Evolutionary conservation across 192 early-diverging fungal genomes (phyloP), one percentile per base, ranked within the genome.

Genomic region (Linnemannia exigua): DNA sequence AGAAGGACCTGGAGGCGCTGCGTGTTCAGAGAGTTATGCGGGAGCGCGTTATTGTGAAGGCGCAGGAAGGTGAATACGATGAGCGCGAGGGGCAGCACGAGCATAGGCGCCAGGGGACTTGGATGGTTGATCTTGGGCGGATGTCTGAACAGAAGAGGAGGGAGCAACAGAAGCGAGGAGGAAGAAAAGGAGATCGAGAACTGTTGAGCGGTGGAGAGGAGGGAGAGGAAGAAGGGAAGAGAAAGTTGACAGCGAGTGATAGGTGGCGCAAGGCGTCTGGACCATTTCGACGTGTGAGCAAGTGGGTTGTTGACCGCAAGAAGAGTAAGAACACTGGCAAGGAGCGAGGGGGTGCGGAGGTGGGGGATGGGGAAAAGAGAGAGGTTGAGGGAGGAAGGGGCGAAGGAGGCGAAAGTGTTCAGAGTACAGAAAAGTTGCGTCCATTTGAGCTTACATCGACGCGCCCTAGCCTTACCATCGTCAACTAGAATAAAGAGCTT

Each of bases 221-320:
- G 28, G 58, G 31, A 9, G 52, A 25, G 52, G 52, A 54, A 9
- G 50, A 19, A 20, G 52, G 5, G 1, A 63, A 31, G 0, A 63
- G 31, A 31, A 12, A 1, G 2, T 31, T 0, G 1, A 28, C 28
- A 1, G 28, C 14, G 25, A 33, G 28, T 22, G 58, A 63, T 31
- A 63, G 28, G 28, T 63, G 58, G 58, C 58, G 31, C 28, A 63
- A 31, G 28, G 58, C 58, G 15, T 63, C 58, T 31, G 28, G 58
- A 14, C 58, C 58, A 2, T 63, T 63, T 25, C 58, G 58, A 63
- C 28, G 28, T 63, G 58, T 63, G 28, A n/a, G 58, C 28, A 63
- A 63, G 28, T 63, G 58, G 58, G 58, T 63, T 63, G 58, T 31
- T 31, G 58, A 63, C 25, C 58, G 58, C n/a, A 63, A 31, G 58